phyloP scores from a whole-genome alignment of 2,329 filamentous ascomycete species.

The Talaromyces atroroseus region DNA sequence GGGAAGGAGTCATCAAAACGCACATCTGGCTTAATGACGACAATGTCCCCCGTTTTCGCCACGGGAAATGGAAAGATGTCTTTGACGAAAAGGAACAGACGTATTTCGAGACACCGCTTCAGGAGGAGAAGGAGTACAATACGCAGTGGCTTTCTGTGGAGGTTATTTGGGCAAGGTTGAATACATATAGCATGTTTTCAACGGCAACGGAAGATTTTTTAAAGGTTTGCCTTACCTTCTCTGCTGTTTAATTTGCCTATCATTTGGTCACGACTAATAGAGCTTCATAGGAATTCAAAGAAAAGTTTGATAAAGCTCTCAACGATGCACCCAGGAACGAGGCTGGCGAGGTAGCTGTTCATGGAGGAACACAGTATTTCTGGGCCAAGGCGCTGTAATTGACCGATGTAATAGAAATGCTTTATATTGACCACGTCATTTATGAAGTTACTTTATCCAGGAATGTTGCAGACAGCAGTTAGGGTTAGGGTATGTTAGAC shows the following conservation, averaged over 20 bases:
- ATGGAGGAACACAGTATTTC: conserved; percentile 58
- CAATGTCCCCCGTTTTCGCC: conserved; percentile 59
- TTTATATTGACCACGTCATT: neutral
- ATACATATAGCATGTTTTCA: conserved; percentile 64
- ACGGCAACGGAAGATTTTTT: conserved; percentile 50
- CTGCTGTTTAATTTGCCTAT: neutral
- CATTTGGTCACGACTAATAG: neutral
- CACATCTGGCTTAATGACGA: conserved; percentile 54
- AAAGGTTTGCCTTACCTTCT: conserved; percentile 28
- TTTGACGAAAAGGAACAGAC: conserved; percentile 56
- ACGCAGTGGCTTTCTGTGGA: conserved; percentile 55
- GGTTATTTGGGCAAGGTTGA: conserved; percentile 58
- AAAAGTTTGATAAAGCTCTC: conserved; percentile 52
- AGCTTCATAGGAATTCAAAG: conserved; percentile 39
- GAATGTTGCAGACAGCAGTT: neutral
- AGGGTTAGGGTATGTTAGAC: too few relatives aligned
- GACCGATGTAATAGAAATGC: neutral
- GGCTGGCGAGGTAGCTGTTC: conserved; percentile 57
- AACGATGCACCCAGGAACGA: conserved; percentile 42
- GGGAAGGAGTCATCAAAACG: conserved; percentile 59
- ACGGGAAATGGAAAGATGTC: conserved; percentile 58
- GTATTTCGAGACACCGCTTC: conserved; percentile 59
- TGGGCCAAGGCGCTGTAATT: conserved; percentile 46
- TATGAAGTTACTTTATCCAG: neutral
- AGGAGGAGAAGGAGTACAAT: conserved; percentile 53